phyloP scores from a whole-genome alignment of 768 basidiomycete genomes.

The Amanita phalloides region DNA sequence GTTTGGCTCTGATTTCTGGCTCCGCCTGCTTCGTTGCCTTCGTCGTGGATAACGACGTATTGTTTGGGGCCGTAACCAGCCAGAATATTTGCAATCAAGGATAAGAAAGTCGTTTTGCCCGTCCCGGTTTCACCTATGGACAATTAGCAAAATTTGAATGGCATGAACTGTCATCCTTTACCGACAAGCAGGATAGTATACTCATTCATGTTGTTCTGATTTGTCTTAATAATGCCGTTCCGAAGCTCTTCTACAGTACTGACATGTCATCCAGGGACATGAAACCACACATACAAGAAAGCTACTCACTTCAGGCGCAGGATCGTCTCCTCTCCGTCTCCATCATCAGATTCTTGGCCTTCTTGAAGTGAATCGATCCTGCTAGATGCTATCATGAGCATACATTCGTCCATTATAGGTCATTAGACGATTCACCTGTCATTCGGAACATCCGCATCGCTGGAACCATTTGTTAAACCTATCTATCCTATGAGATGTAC shows the following conservation, averaged over 20 bases:
- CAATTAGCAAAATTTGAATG: not conserved
- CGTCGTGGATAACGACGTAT: conserved; percentile 4
- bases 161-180: not conserved
- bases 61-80: conserved; percentile 5
- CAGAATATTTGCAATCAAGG: conserved; percentile 10
- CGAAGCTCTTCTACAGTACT: not conserved
- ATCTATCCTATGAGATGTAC: too few species aligned
- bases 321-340: not conserved
- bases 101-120: conserved; percentile 10
- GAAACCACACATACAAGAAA: not conserved
- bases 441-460: too few species aligned
- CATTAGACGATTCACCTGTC: too few species aligned
- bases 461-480: too few species aligned
- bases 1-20: conserved; percentile 9
- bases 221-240: not conserved
- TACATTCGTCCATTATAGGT: too few species aligned
- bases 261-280: not conserved
- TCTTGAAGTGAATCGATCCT: not conserved
- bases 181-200: not conserved
- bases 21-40: conserved; percentile 8
- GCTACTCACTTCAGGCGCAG: not conserved
- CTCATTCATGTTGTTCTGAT: not conserved
- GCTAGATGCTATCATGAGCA: not conserved
- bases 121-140: conserved; percentile 12
- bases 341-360: not conserved